Evolutionary conservation across 192 early-diverging fungal species (phyloP), one percentile per base, ranked within the genome.

Genomic region (Bifiguratus adelaidae): DNA sequence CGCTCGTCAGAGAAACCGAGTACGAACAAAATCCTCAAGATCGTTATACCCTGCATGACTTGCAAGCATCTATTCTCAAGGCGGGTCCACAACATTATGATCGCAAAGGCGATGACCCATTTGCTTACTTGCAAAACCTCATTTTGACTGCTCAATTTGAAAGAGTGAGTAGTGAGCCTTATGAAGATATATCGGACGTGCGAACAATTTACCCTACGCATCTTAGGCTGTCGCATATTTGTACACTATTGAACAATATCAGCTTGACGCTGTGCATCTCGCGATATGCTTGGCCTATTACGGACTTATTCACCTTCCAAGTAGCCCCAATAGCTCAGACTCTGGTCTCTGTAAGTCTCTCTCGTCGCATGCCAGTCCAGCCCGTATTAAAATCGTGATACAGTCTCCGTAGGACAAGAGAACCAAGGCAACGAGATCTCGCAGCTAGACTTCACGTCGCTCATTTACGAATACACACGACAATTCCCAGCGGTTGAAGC

Each of bases 101-200:
- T 51, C 75, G 78, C 18, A 70, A 70, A 7, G 74, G 71, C 41
- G 75, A 63, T 54, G 81, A 81, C 56, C 82, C 81, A 35, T 60
- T 85, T 32, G 69, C 77, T 11, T 97, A 88, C 54, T 85, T 93
- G 29, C 79, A 77, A 37, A 80, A 90, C 12, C 76, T 99, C 21
- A 46, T 97, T 11, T 65, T 90, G 1, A 82, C 84, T 40, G 84
- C 82, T n/a, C 88, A 95, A 69, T 95, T 94, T 74, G 95, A 95
- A 53, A 59, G 59, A 52, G 74, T 61, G 54, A 42, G 28, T 19
- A 12, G 12, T 41, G 11, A 43, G 16, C 41, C 11, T 43, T 34
- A 13, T 43, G 37, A 11, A 13, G n/a, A 43, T 43, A 13, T 43
- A 13, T 43, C 11, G 32, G 32, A 34, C 15, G n/a, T n/a, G n/a